Evolutionary conservation across 208 protist species (phyloP).

Genomic region (Trypanosomatidae sp.): DNA sequence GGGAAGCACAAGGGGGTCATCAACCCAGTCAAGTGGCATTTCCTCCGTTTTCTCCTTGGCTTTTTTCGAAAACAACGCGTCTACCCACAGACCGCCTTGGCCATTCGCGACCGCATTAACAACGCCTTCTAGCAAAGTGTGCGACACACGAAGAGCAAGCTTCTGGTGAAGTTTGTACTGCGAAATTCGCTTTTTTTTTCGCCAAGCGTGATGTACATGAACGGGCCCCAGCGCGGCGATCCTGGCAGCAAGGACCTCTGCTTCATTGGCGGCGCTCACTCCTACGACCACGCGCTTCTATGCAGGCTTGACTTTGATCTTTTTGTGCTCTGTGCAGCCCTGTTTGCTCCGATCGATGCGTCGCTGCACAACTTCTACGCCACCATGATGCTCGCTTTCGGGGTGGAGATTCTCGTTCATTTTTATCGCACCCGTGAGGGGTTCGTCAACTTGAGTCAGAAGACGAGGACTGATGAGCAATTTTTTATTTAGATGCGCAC

Average conservation of each 20-base stretch:
- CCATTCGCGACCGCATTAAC: constrained; percentile 80
- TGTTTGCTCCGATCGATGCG: constrained; percentile 72
- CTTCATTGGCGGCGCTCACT: constrained; percentile 71
- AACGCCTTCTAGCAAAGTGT: constrained; percentile 71
- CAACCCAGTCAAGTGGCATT: constrained; percentile 60
- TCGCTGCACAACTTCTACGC: constrained; percentile 65
- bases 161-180: constrained; percentile 72
- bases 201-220: constrained; percentile 87
- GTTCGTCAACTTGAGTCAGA: constrained; percentile 65
- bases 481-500: constrained; percentile 61
- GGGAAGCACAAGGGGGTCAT: constrained; percentile 26
- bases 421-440: constrained; percentile 65
- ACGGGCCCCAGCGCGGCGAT: constrained; percentile 67
- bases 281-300: constrained; percentile 68
- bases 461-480: constrained; percentile 78
- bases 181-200: constrained; percentile 68
- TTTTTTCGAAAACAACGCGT: constrained; percentile 51
- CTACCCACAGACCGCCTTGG: constrained; percentile 47
- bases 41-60: constrained; percentile 48
- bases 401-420: constrained; percentile 51
- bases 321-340: constrained; percentile 65
- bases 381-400: constrained; percentile 60
- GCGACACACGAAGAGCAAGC: constrained; percentile 51
- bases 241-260: constrained; percentile 76
- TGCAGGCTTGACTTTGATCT: constrained; percentile 75